A percentile compares a stretch with the other conserved stretches of the same genome.
These are phyloP conservation scores for Backusella sp. DNA, from an alignment of 192 early-diverging fungal species.

Conservation along the genomic window DNA sequence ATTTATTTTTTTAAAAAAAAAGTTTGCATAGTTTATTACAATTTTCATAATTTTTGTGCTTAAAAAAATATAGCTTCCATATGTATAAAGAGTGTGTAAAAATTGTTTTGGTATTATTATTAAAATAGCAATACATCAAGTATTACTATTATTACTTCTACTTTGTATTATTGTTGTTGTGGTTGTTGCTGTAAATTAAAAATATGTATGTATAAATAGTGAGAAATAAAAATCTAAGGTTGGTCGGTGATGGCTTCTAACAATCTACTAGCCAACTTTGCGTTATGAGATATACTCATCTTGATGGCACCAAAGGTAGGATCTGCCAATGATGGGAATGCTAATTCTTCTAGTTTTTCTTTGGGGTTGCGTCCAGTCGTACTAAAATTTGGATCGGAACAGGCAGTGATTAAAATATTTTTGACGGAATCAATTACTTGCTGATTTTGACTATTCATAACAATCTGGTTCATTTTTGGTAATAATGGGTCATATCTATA, in stretches of 20 bases:
- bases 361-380: slow-evolving; percentile 35
- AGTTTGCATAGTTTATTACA: background rate
- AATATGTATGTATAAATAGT: background rate
- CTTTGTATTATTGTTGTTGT: background rate
- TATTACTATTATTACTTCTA: background rate
- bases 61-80: background rate
- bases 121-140: background rate
- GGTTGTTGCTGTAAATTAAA: background rate
- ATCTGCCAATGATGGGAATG: slow-evolving; percentile 25
- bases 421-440: slow-evolving; percentile 22
- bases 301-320: slow-evolving; percentile 25
- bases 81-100: background rate
- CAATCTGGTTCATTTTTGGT: slow-evolving; percentile 64
- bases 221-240: background rate
- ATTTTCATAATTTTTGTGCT: background rate
- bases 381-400: slow-evolving; percentile 22
- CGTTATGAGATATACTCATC: slow-evolving; percentile 5
- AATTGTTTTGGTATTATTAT: background rate
- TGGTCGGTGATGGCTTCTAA: slow-evolving; percentile 21
- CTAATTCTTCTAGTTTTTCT: slow-evolving; percentile 49
- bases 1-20: background rate
- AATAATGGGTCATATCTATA: slow-evolving; percentile 61
- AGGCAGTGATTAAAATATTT: slow-evolving; percentile 20
- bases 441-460: slow-evolving; percentile 54
- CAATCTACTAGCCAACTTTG: slow-evolving; percentile 15